phyloP scores from a whole-genome alignment of 2,329 filamentous ascomycete genomes.

The Sclerotinia subarctica region DNA sequence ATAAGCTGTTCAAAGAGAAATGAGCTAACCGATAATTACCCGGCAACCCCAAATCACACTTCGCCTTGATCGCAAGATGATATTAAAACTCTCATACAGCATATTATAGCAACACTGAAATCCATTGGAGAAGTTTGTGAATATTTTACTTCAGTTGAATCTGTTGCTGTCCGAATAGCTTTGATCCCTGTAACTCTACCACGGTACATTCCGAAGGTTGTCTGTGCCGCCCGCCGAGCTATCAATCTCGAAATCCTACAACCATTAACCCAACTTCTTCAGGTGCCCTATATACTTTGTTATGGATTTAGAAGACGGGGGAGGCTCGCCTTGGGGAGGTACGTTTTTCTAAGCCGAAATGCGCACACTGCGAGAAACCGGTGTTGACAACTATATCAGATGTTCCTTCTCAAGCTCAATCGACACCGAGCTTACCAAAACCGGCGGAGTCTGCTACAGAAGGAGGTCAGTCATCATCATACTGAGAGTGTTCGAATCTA shows the following conservation, averaged over 20 bases:
- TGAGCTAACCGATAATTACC: background rate
- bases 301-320: conserved; percentile 46
- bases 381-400: conserved; percentile 36
- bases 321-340: conserved; percentile 48
- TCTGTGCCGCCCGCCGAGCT: conserved; percentile 4
- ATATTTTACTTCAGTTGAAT: background rate
- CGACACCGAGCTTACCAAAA: conserved; percentile 31
- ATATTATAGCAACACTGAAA: background rate
- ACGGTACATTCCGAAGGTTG: conserved; percentile 12
- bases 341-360: conserved; percentile 30
- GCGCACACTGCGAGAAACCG: background rate
- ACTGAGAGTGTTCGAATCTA: background rate
- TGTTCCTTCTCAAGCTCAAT: conserved; percentile 43
- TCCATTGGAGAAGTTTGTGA: background rate
- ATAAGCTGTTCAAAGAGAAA: background rate
- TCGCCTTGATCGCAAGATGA: background rate
- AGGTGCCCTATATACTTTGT: conserved; percentile 19
- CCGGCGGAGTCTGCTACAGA: conserved; percentile 32
- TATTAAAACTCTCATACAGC: background rate
- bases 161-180: background rate
- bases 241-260: background rate
- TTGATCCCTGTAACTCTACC: background rate
- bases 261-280: background rate
- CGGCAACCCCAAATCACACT: background rate
- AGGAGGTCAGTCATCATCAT: conserved; percentile 19